These are phyloP conservation scores for Aegilops sharonensis DNA, from an alignment of 176 grass and related monocot genomes.

Conservation along the genomic window DNA sequence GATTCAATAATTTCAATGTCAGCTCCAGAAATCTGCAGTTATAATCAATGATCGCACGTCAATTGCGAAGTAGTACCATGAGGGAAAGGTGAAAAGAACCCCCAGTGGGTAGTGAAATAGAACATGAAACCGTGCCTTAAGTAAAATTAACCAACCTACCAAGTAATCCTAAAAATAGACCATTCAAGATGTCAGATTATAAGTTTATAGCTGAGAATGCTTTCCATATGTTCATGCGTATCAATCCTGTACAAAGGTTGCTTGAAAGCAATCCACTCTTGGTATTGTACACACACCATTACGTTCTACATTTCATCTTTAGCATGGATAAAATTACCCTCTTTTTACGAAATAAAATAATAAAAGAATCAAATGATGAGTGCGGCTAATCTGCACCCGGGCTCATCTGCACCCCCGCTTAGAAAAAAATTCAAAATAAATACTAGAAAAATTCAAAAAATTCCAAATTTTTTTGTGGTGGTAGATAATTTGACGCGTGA, in stretches of 20 bases:
- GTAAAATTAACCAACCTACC: background rate
- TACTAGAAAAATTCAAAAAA: too few species aligned
- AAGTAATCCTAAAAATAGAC: background rate
- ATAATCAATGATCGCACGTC: constrained; percentile 15
- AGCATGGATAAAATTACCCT: background rate
- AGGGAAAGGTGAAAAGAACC: too few species aligned
- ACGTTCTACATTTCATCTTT: background rate
- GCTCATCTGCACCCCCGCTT: too few species aligned
- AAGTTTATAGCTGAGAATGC: background rate
- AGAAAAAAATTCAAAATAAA: too few species aligned
- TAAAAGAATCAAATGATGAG: background rate
- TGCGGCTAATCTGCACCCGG: too few species aligned
- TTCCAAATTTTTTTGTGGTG: too few species aligned
- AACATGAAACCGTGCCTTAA: background rate
- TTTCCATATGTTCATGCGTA: background rate
- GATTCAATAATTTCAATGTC: constrained; percentile 83
- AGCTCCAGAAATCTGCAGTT: constrained; percentile 93
- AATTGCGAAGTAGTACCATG: background rate
- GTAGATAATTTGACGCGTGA: too few species aligned
- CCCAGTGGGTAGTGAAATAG: too few species aligned
- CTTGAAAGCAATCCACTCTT: background rate
- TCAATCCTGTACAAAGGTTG: background rate
- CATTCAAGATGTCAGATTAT: background rate
- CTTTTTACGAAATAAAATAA: background rate
- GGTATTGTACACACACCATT: background rate